Base-by-base conservation (phyloP, 1,139 yeast genomes). In the Suhomyces bolitotheri region DNA sequence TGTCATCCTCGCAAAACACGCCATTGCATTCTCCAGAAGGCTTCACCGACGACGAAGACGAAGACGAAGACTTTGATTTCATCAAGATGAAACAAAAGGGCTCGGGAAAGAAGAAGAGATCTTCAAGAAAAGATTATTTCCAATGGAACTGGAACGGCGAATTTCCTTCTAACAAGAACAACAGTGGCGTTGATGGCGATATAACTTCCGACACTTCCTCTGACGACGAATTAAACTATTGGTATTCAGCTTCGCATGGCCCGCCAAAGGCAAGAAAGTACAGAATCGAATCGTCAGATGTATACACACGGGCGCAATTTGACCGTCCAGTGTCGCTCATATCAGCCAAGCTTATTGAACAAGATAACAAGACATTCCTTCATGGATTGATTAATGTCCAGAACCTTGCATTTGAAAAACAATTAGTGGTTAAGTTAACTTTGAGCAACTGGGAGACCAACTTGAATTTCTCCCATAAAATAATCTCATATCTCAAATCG, bases 391-490 rank as follows among this genome's bases (percentile, higher is more conserved):
- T 70, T 21, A 56, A 62, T 52, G 67, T 62, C 40, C 52, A 57
- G 29, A 71, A 71, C 48, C 44, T 69, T 25, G 66, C 65, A 7
- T 69, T 56, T 45, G 71, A 67, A 41, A 71, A 71, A 50, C 44
- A 43, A 9, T 44, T 70, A 27, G 51, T 53, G 28, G 47, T 69
- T 28, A 70, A 70, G 46, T 46, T 69, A 38, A 59, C 74, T 3
- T 53, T 62, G 36, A 60, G 69, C 44, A 51, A 56, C 36, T 71
- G 76, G 76, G 48, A 54, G 31, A 53, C 66, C 8, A 55, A 51
- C 33, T 47, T 62, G 33, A 54, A 57, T 21, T 56, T 63, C 40
- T 56, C 58, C 27, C 57, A 61, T 30, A 36, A 39, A 19, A 35
- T 38, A 22, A 31, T 45, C 24, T 27, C 48, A 2, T 65, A 52